A percentile compares a stretch with the other conserved stretches of the same genome.
Evolutionary conservation across 805 yeast genomes (phyloP).

Genomic region (Metschnikowia cubensis): DNA sequence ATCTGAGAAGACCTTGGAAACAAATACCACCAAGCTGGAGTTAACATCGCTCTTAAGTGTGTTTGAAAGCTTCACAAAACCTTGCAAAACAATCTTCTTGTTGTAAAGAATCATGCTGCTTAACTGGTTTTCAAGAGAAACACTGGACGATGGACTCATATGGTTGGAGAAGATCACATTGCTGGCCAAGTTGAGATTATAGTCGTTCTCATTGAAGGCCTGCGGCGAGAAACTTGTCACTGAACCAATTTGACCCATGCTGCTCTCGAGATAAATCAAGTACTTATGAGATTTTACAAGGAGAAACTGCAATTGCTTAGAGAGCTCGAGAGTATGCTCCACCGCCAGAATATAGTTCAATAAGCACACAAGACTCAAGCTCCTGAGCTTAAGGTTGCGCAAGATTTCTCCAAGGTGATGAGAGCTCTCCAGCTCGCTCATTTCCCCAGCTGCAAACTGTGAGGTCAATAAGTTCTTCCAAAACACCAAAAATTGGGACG

Average conservation of each 20-base stretch:
- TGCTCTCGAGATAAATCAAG: conserved; percentile 37
- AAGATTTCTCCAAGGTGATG: conserved; percentile 25
- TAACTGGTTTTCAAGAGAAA: conserved; percentile 26
- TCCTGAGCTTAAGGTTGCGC: conserved; percentile 35
- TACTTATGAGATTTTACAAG: conserved; percentile 40
- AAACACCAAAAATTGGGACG: conserved; percentile 41
- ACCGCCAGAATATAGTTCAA: conserved; percentile 37
- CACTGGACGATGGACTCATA: conserved; percentile 13
- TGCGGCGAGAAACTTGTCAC: conserved; percentile 30
- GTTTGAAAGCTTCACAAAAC: conserved; percentile 31
- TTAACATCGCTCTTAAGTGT: conserved; percentile 36
- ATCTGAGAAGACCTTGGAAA: conserved; percentile 37
- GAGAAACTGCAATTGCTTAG: conserved; percentile 39
- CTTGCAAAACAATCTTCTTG: conserved; percentile 35
- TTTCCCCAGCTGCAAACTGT: conserved; percentile 27
- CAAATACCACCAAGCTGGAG: conserved; percentile 39
- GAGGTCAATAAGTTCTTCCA: conserved; percentile 45
- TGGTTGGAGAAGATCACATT: conserved; percentile 29
- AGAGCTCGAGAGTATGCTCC: conserved; percentile 36
- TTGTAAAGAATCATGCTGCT: conserved; percentile 33
- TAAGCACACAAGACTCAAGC: conserved; percentile 36
- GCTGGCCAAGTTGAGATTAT: conserved; percentile 26
- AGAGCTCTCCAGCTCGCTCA: conserved; percentile 15
- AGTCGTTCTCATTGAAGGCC: conserved; percentile 28
- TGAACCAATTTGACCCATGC: conserved; percentile 28